Evolutionary conservation across 305 asterid genomes (phyloP), one percentile per base, ranked within the genome.

Genomic region (Rubia balearica): DNA sequence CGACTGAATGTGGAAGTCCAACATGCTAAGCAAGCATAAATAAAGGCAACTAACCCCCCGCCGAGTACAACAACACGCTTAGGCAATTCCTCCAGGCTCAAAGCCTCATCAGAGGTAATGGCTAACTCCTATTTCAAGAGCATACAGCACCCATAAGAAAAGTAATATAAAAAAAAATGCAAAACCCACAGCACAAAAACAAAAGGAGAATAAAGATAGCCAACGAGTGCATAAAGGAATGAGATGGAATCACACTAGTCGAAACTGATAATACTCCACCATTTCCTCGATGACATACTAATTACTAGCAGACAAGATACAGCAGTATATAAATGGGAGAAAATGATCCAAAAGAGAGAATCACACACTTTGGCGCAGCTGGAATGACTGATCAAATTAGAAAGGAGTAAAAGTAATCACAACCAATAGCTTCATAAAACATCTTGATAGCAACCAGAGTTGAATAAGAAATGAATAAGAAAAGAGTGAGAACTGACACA

Each of bases 41-140:
- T 48, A 72, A 74, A 75, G 65, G 67, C 33, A 76, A 71, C 79
- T 73, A 68, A 91, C 99, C 99, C 99, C 78, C 86, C 99, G 6
- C 99, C 99, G 76, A 88, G 92, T 73, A 95, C 77, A 77, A 95
- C 84, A 77, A 66, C 97, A 78, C 91, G 90, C 79, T 85, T 95
- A 14, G 99, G 99, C 14, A 91, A 83, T 82, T 91, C 99, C 74
- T 95, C 99, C 83, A 95, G 80, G 87, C 99, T 95, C 89, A 95
- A 84, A 71, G 98, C 98, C 81, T 95, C 99, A 75, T 95, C 99
- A 21, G 99, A 95, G 24, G 99, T 95, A 77, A 95, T 95, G 59
- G 87, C 95, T 74, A 95, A 77, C 76, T 95, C 99, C 99, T 95
- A 73, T 36, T 72, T 61, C 71, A 45, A 33, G 59, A 70, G 72